Evolutionary conservation across 139 green algal genomes (phyloP).

Genomic region (Micractinium sp.): DNA sequence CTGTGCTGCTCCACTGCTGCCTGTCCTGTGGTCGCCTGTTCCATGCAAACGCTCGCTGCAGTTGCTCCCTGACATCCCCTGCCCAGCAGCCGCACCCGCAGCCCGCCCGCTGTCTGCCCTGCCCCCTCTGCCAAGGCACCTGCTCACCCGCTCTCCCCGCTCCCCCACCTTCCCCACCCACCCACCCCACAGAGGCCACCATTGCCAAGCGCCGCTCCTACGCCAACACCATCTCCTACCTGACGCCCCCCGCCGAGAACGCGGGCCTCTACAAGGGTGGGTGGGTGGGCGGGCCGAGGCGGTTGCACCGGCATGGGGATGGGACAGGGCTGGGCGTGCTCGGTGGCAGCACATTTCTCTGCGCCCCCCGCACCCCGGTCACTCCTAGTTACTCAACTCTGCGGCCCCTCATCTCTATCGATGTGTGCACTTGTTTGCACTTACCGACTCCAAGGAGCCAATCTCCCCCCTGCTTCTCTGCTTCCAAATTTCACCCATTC

Average conservation of each 20-base stretch:
- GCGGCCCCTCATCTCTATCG: too few species aligned
- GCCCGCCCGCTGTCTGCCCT: background rate
- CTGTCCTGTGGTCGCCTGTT: background rate
- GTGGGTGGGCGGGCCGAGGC: too few species aligned
- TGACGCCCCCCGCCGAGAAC: constrained; percentile 99
- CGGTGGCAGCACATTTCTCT: background rate
- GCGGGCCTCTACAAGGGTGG: constrained; percentile 99
- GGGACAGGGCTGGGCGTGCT: too few species aligned
- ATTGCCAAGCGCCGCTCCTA: constrained; percentile 99
- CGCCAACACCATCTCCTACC: constrained; percentile 99
- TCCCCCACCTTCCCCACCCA: background rate
- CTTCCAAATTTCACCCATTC: background rate
- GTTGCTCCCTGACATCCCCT: background rate
- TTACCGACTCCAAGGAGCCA: too few species aligned
- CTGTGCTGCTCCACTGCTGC: background rate
- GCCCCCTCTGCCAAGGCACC: too few species aligned
- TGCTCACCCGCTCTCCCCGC: too few species aligned
- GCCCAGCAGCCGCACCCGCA: background rate
- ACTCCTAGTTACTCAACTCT: too few species aligned
- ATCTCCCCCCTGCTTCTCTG: background rate
- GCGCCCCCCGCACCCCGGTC: background rate
- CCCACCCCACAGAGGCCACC: constrained; percentile 81
- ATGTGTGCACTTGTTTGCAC: too few species aligned
- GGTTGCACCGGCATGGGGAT: too few species aligned
- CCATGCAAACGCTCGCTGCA: background rate